Evolutionary conservation across 352 stramenopile species (phyloP).

Genomic region (Pythium diclinum): DNA sequence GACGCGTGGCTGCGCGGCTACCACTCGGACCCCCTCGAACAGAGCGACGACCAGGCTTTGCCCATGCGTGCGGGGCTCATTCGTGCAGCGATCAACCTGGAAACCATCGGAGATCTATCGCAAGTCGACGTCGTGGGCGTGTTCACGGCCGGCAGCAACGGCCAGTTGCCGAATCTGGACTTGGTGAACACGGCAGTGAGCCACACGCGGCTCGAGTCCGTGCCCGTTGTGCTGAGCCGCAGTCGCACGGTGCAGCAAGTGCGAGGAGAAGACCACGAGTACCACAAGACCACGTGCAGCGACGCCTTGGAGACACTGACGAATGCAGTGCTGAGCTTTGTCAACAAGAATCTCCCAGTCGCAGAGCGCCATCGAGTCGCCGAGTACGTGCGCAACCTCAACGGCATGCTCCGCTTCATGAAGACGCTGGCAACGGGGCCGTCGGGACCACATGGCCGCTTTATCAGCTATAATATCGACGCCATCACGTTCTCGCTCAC

Average conservation of each 20-base stretch:
- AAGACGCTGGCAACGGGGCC: conserved; percentile 58
- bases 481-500: conserved; percentile 57
- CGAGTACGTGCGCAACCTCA: conserved; percentile 54
- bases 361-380: conserved; percentile 24
- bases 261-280: neutral
- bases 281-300: neutral
- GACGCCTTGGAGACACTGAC: conserved; percentile 7
- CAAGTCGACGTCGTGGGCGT: conserved; percentile 43
- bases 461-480: conserved; percentile 87
- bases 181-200: conserved; percentile 78
- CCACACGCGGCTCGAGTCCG: conserved; percentile 41
- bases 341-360: conserved; percentile 1
- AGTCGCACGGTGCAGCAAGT: conserved; percentile 27
- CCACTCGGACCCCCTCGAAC: conserved; percentile 47
- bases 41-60: conserved; percentile 28
- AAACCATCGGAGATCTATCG: conserved; percentile 37
- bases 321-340: neutral
- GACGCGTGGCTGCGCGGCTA: conserved; percentile 75
- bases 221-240: conserved; percentile 52
- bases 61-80: conserved; percentile 76
- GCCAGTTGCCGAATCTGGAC: conserved; percentile 84
- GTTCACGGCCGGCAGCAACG: conserved; percentile 72
- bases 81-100: conserved; percentile 70
- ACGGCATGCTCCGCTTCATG: conserved; percentile 83
- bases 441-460: conserved; percentile 65